Conservation (phyloP, 176 grass and related monocot genomes). For the Puya raimondii region DNA sequence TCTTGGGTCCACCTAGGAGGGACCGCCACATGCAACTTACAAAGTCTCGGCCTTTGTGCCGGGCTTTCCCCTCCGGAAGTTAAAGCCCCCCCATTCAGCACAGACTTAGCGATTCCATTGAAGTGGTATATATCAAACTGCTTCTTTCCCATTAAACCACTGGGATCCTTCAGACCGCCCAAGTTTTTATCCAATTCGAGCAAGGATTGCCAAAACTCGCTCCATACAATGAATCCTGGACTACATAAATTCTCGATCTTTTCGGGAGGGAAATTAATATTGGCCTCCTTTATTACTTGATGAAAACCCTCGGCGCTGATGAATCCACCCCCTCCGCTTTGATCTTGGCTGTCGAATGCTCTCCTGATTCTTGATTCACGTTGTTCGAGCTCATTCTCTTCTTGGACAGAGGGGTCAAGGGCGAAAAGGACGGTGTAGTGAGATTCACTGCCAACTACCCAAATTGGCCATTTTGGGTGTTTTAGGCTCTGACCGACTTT, state of each 20-base stretch:
- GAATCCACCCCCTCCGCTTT: constrained; percentile 95
- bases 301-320: constrained; percentile 67
- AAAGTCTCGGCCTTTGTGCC: constrained; percentile 76
- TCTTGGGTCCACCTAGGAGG: constrained; percentile 87
- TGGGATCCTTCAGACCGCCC: constrained; percentile 88
- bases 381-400: constrained; percentile 90
- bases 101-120: constrained; percentile 96
- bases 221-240: constrained; percentile 90
- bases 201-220: constrained; percentile 93
- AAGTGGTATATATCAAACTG: constrained; percentile 94
- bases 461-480: constrained; percentile 92
- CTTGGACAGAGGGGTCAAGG: constrained; percentile 66
- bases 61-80: constrained; percentile 40
- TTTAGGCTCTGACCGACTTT: constrained; percentile 93
- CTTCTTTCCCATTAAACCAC: constrained; percentile 93
- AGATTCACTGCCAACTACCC: constrained; percentile 96
- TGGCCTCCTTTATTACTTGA: constrained; percentile 64
- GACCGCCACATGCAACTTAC: constrained; percentile 77
- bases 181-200: constrained; percentile 72
- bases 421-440: constrained; percentile 98
- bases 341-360: constrained; percentile 84
- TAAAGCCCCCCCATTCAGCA: constrained; percentile 49
- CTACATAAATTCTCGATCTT: constrained; percentile 71
- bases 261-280: constrained; percentile 59
- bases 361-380: constrained; percentile 75